Evolutionary conservation across 1,284 basidiomycete species (phyloP).

Genomic region (Earliella scabrosa): DNA sequence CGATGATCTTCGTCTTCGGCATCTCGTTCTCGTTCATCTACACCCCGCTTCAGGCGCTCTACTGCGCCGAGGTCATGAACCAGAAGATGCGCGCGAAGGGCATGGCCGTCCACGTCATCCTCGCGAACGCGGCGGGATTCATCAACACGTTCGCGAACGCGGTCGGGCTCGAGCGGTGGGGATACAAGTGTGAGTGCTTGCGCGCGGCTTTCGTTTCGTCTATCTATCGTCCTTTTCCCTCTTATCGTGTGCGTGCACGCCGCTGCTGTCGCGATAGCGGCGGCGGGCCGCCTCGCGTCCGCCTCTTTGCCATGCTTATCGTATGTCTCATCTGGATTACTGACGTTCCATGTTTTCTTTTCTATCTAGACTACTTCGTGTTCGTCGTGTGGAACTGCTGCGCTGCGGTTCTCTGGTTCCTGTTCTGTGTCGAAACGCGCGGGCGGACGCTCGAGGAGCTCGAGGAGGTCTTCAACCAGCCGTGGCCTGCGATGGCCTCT

Average conservation of each 20-base stretch:
- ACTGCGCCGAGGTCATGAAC: slow-evolving; percentile 16
- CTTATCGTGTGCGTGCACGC: no score
- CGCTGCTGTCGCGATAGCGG: no score
- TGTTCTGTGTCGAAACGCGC: slow-evolving; percentile 15
- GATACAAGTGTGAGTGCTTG: slow-evolving; percentile 9
- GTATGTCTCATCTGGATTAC: no score
- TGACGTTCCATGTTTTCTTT: not conserved
- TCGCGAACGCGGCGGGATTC: slow-evolving; percentile 13
- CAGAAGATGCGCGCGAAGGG: slow-evolving; percentile 12
- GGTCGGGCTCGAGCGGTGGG: slow-evolving; percentile 14
- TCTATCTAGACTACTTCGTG: slow-evolving; percentile 10
- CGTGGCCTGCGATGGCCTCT: slow-evolving; percentile 14
- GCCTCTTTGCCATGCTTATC: no score
- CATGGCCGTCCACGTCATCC: slow-evolving; percentile 12
- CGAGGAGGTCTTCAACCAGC: slow-evolving; percentile 12
- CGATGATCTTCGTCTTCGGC: slow-evolving; percentile 15
- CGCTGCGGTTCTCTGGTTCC: slow-evolving; percentile 13
- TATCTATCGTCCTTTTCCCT: no score
- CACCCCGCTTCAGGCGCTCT: slow-evolving; percentile 16
- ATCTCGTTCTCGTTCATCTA: slow-evolving; percentile 12
- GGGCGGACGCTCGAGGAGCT: slow-evolving; percentile 17
- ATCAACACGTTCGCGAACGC: slow-evolving; percentile 20
- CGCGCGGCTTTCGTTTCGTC: no score
- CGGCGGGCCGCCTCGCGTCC: no score
- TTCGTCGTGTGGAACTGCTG: slow-evolving; percentile 17